A percentile compares a stretch with the other conserved stretches of the same genome.
Conservation (phyloP, 1,139 yeast genomes). For the Blastobotrys buckinghamii region DNA sequence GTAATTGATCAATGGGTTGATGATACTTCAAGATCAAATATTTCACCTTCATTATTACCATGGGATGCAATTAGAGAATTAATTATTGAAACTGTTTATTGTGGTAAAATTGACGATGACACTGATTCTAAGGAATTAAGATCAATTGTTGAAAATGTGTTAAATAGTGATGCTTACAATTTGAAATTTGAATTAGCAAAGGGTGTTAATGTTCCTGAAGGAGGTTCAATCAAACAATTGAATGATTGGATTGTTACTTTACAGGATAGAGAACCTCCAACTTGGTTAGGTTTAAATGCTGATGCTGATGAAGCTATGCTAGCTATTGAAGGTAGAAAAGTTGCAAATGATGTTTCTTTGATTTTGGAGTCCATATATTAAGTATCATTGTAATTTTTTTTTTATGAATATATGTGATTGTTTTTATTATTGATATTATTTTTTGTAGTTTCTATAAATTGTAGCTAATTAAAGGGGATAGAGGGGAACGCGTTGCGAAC, state of each 20-base stretch:
- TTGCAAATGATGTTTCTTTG: not conserved
- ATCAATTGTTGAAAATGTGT: constrained; percentile 30
- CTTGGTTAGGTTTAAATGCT: constrained; percentile 56
- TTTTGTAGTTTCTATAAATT: not conserved
- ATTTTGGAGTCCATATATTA: not conserved
- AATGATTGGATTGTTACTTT: constrained; percentile 47
- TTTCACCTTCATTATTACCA: constrained; percentile 47
- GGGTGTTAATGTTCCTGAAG: constrained; percentile 44
- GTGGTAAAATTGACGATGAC: constrained; percentile 58
- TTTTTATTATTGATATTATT: not conserved
- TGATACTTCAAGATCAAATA: constrained; percentile 33
- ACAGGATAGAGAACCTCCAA: constrained; percentile 55
- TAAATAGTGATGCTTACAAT: constrained; percentile 36
- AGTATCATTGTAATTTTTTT: too few relatives aligned
- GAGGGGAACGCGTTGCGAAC: not conserved
- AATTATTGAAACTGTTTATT: constrained; percentile 57
- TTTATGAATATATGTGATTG: not conserved
- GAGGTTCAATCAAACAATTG: constrained; percentile 36
- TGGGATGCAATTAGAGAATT: constrained; percentile 51
- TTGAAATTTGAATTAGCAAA: constrained; percentile 34
- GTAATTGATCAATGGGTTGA: constrained; percentile 42
- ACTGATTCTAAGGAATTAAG: constrained; percentile 39
- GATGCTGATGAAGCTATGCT: constrained; percentile 38
- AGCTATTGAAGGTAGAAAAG: constrained; percentile 20
- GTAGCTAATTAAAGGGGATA: too few relatives aligned